phyloP scores from a whole-genome alignment of 2,329 filamentous ascomycete genomes.

The Purpureocillium takamizusanense region DNA sequence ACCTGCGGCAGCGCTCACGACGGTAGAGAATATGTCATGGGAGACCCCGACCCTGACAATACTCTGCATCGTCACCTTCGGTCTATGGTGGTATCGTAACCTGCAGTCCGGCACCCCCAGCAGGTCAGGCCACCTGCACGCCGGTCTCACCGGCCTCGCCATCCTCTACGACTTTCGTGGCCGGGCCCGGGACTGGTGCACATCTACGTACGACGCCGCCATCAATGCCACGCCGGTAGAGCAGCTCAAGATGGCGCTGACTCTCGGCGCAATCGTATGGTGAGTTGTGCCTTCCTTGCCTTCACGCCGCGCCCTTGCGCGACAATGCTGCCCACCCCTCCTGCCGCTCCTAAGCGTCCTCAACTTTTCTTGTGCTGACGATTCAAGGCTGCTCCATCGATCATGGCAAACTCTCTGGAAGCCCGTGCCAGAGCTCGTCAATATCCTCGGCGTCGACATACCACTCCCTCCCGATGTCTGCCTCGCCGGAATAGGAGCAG shows the following conservation, averaged over 20 bases:
- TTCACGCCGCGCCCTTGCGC: background rate
- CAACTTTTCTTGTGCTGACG: constrained; percentile 6
- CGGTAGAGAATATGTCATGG: constrained; percentile 34
- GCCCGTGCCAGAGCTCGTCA: constrained; percentile 82
- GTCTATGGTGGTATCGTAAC: constrained; percentile 27
- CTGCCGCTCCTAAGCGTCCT: background rate
- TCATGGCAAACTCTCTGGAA: constrained; percentile 85
- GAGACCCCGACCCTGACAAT: constrained; percentile 29
- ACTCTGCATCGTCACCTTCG: constrained; percentile 28
- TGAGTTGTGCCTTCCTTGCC: constrained; percentile 29
- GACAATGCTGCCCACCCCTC: too few relatives aligned
- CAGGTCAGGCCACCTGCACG: constrained; percentile 16
- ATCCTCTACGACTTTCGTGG: constrained; percentile 23
- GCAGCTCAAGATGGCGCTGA: constrained; percentile 47
- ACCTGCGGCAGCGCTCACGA: constrained; percentile 2
- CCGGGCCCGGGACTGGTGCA: constrained; percentile 18
- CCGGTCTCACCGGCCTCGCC: constrained; percentile 20
- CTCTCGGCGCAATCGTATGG: constrained; percentile 44
- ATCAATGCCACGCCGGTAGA: constrained; percentile 37
- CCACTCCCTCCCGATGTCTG: constrained; percentile 84
- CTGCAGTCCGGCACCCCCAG: constrained; percentile 20
- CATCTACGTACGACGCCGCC: constrained; percentile 20
- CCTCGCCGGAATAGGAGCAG: constrained; percentile 77
- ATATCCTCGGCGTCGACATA: constrained; percentile 87
- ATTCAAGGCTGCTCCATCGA: constrained; percentile 66